Evolutionary conservation across 768 basidiomycete species (phyloP), one percentile per base, ranked within the genome.

Genomic region (Scleroderma bovista): DNA sequence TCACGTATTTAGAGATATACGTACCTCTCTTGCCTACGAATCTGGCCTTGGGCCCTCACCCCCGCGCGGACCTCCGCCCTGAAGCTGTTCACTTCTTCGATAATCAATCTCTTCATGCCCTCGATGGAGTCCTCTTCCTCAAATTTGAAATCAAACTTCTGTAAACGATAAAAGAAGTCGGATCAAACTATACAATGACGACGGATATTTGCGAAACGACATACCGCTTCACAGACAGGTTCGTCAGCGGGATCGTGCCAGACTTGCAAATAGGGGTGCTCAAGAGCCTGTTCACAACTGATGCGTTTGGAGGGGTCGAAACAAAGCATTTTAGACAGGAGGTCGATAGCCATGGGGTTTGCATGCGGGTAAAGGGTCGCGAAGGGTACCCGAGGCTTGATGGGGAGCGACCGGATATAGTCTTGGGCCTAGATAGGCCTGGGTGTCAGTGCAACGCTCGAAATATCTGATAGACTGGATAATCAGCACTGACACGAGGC

Each of bases 171-270:
- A 23, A 1, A 6, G 46, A 31, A 24, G n/a, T n/a, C n/a, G n/a
- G n/a, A n/a, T n/a, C 42, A 45, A 52, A 37, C 37, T 24, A 12
- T 6, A 42, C 16, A 36, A 47, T 22, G 7, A 16, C 20, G 34
- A 45, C 19, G 37, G 22, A 22, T 9, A 23, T 43, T 29, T 44
- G n/a, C n/a, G n/a, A 13, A 51, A 15, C 13, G 45, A 69, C 75
- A 59, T 57, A 92, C 93, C 44, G 78, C 67, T 33, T 89, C 83
- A 66, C 93, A 96, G 33, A 79, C 58, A 0, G 94, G 94, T 67
- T 96, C 94, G 64, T 98, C 94, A 10, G 88, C 83, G 17, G 93
- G 93, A 66, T 98, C 96, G 63, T 97, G 94, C 96, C 96, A 99
- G 11, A 97, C 96, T 52, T 88, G 81, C 53, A 91, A 72, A 71